Evolutionary conservation across 2,329 filamentous ascomycete genomes (phyloP).

Genomic region (Hirsutella rhossiliensis): DNA sequence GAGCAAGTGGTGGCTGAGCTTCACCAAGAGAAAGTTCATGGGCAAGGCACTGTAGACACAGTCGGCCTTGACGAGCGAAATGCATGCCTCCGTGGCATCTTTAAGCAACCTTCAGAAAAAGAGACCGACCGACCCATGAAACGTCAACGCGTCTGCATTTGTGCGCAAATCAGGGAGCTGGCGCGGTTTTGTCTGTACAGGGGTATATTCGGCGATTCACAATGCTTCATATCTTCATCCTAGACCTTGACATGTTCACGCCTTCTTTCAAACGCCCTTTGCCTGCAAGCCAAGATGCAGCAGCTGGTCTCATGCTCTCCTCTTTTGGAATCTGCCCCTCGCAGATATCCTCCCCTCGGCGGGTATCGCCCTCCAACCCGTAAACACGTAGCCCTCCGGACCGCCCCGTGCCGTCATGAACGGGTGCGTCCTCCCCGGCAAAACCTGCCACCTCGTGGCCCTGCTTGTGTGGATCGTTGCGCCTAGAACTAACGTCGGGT

Average conservation of each 20-base stretch:
- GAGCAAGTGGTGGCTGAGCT: constrained; percentile 94
- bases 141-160: neutral
- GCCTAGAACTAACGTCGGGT: constrained; percentile 73
- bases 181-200: neutral
- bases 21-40: constrained; percentile 99
- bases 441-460: constrained; percentile 74
- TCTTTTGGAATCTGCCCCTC: constrained; percentile 64
- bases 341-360: constrained; percentile 71
- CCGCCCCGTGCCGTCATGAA: constrained; percentile 84
- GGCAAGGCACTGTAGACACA: constrained; percentile 66
- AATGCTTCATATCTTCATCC: neutral
- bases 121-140: neutral
- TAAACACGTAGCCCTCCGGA: constrained; percentile 83
- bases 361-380: constrained; percentile 69
- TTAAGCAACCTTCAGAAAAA: too few species aligned
- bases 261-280: neutral
- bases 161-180: neutral
- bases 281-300: neutral
- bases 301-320: constrained; percentile 16
- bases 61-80: neutral
- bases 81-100: too few species aligned
- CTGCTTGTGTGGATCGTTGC: constrained; percentile 71
- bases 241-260: neutral
- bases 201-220: neutral
- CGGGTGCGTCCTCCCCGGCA: constrained; percentile 86